Evolutionary conservation across 805 yeast genomes (phyloP).

Genomic region (Starmerella floricola): DNA sequence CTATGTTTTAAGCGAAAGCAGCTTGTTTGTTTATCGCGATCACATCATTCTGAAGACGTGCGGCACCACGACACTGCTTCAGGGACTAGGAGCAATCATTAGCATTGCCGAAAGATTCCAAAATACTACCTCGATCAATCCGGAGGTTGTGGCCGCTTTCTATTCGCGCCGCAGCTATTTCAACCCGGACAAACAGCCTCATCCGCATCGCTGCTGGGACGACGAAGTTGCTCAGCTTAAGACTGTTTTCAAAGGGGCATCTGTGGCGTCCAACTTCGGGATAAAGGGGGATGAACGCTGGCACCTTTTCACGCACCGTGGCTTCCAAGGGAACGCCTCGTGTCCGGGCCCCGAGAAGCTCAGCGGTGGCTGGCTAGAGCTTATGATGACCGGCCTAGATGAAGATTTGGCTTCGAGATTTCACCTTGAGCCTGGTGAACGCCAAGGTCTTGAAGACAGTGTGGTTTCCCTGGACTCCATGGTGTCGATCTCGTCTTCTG

Average conservation of each 20-base stretch:
- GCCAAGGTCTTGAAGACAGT: constrained; percentile 23
- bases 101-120: constrained; percentile 34
- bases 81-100: constrained; percentile 57
- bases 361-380: constrained; percentile 35
- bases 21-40: constrained; percentile 78
- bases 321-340: background rate
- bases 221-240: constrained; percentile 64
- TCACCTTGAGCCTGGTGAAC: constrained; percentile 32
- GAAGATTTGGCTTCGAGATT: constrained; percentile 47
- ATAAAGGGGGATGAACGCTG: constrained; percentile 73
- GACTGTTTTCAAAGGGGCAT: constrained; percentile 45
- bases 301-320: constrained; percentile 44
- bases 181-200: constrained; percentile 77
- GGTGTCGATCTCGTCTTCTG: constrained; percentile 21
- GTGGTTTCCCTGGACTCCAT: constrained; percentile 26
- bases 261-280: constrained; percentile 62
- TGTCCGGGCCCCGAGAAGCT: background rate
- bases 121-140: constrained; percentile 6
- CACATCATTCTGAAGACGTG: constrained; percentile 84
- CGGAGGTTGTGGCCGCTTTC: constrained; percentile 39
- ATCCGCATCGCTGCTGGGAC: constrained; percentile 75
- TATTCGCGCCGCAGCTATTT: constrained; percentile 85
- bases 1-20: constrained; percentile 76
- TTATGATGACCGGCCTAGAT: constrained; percentile 78
- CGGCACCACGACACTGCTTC: constrained; percentile 86